Evolutionary conservation across 768 basidiomycete species (phyloP).

Genomic region (Boletus pseudo-olivaceus): DNA sequence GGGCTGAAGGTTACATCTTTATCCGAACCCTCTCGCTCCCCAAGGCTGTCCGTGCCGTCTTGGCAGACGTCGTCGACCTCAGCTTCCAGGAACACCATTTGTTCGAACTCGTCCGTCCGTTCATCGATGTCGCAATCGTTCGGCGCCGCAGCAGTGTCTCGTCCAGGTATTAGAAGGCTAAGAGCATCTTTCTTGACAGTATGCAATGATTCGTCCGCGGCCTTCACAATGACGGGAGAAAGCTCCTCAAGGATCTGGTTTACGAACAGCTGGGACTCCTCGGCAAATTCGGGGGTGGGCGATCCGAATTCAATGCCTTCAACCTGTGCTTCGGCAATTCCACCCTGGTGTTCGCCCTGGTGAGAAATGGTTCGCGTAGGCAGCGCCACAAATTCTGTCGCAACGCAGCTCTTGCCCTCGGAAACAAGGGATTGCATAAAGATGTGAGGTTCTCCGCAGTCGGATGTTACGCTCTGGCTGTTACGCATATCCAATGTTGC

Average conservation of each 20-base stretch:
- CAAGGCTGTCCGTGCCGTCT: not conserved
- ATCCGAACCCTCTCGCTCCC: not conserved
- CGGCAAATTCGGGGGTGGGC: not conserved
- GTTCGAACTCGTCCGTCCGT: not conserved
- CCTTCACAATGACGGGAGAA: not conserved
- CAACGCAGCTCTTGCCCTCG: not conserved
- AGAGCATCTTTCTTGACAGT: not conserved
- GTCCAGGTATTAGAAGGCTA: not conserved
- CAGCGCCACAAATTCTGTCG: not conserved
- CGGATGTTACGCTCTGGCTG: not conserved
- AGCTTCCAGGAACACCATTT: not conserved
- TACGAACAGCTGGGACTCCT: not conserved
- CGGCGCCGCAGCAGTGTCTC: not conserved
- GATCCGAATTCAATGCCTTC: not conserved
- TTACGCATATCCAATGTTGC: not conserved
- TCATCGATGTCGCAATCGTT: not conserved
- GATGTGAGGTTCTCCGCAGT: not conserved
- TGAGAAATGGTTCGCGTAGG: not conserved
- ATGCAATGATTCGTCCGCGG: not conserved
- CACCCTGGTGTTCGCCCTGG: not conserved
- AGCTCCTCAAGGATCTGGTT: not conserved
- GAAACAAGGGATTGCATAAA: not conserved
- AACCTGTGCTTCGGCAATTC: not conserved
- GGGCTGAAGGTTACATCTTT: not conserved
- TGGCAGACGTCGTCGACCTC: not conserved